Percentiles rank a stretch among this genome's conserved stretches.
These are phyloP conservation scores for Talaromyces islandicus DNA, from an alignment of 2,329 filamentous ascomycete species.

Conservation along the genomic window DNA sequence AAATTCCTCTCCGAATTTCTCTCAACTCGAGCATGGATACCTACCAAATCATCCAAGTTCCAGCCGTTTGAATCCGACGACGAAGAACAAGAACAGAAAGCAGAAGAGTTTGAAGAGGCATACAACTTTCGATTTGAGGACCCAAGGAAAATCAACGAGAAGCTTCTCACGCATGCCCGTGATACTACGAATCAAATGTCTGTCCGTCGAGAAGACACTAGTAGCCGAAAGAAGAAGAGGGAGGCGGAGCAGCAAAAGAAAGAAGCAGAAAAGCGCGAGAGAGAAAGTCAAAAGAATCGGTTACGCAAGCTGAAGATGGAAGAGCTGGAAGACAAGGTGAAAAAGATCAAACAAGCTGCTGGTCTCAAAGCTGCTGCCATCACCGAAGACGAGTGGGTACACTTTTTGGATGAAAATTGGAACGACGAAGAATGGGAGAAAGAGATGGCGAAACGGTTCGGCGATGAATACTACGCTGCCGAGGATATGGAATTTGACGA, in stretches of 20 bases:
- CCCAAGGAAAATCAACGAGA: slow-evolving; percentile 79
- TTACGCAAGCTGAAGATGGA: slow-evolving; percentile 85
- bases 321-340: slow-evolving; percentile 79
- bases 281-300: slow-evolving; percentile 74
- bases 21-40: slow-evolving; percentile 83
- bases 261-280: slow-evolving; percentile 69
- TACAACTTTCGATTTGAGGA: slow-evolving; percentile 98
- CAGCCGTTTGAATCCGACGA: slow-evolving; percentile 90
- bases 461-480: slow-evolving; percentile 81
- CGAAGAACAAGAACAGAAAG: slow-evolving; percentile 64
- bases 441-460: slow-evolving; percentile 84
- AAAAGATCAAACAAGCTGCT: slow-evolving; percentile 82
- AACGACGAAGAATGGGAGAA: slow-evolving; percentile 84
- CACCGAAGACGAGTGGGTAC: slow-evolving; percentile 74
- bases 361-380: slow-evolving; percentile 64
- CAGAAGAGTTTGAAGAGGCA: slow-evolving; percentile 83
- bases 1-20: slow-evolving; percentile 93
- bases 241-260: slow-evolving; percentile 72
- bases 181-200: slow-evolving; percentile 76
- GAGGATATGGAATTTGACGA: slow-evolving; percentile 51
- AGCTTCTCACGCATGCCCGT: slow-evolving; percentile 81
- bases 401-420: slow-evolving; percentile 80
- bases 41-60: slow-evolving; percentile 59
- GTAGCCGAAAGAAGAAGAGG: slow-evolving; percentile 67
- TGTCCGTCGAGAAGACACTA: slow-evolving; percentile 77